phyloP scores from a whole-genome alignment of 805 yeast species.

The Torulaspora maleeae region DNA sequence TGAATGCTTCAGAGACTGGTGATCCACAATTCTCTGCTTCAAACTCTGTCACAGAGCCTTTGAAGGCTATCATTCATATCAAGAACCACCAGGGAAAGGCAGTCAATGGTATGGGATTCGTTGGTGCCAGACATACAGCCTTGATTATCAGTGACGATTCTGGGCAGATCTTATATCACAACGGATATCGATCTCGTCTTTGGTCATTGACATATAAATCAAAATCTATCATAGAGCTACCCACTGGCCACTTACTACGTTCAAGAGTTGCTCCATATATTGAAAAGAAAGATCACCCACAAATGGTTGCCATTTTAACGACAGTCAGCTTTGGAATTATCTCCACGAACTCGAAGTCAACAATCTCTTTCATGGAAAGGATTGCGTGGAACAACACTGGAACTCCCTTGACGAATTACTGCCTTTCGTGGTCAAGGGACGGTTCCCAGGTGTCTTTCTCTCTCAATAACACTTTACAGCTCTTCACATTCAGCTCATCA shows the following conservation, averaged over 20 bases:
- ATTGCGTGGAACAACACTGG: not conserved
- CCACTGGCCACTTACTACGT: not conserved
- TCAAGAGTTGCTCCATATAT: conserved; percentile 5
- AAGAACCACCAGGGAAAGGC: conserved; percentile 33
- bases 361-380: conserved; percentile 11
- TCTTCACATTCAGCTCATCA: conserved; percentile 4
- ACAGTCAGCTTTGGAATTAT: conserved; percentile 19
- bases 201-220: conserved; percentile 28
- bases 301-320: conserved; percentile 27
- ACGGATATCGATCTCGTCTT: conserved; percentile 47
- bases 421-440: conserved; percentile 20
- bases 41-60: conserved; percentile 6
- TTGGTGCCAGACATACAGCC: conserved; percentile 51
- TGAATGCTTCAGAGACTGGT: conserved; percentile 26
- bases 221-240: conserved; percentile 10
- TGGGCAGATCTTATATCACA: conserved; percentile 61
- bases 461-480: conserved; percentile 12
- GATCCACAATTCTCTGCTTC: conserved; percentile 19
- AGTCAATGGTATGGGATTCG: conserved; percentile 44
- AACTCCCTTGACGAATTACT: conserved; percentile 6
- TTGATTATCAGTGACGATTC: conserved; percentile 50
- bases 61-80: conserved; percentile 30
- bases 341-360: conserved; percentile 12
- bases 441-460: conserved; percentile 21
- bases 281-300: conserved; percentile 1